A percentile compares a stretch with the other conserved stretches of the same genome.
Conservation (phyloP, 805 yeast genomes). For the Zygosaccharomyces pseudorouxii region DNA sequence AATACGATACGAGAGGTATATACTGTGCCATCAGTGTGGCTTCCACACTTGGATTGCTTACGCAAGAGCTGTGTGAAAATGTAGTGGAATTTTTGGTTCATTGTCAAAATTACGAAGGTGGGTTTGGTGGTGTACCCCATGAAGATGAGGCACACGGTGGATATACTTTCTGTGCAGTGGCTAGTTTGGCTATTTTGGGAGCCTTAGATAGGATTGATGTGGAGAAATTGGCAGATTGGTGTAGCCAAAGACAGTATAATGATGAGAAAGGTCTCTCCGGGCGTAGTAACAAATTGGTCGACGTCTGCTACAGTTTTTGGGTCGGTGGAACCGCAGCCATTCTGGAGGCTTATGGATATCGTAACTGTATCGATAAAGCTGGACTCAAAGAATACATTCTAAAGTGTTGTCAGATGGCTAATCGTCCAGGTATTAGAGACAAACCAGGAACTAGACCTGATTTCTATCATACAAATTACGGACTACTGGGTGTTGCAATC, state of each 20-base stretch:
- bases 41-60: slow-evolving; percentile 55
- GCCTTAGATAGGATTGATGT: slow-evolving; percentile 44
- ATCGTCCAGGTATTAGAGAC: slow-evolving; percentile 74
- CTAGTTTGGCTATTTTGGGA: slow-evolving; percentile 48
- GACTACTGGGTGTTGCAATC: slow-evolving; percentile 60
- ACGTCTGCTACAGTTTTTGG: slow-evolving; percentile 96
- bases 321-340: slow-evolving; percentile 76
- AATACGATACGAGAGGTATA: slow-evolving; percentile 76
- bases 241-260: slow-evolving; percentile 57
- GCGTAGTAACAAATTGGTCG: slow-evolving; percentile 87
- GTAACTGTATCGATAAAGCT: slow-evolving; percentile 45
- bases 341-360: slow-evolving; percentile 30
- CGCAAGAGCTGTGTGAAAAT: slow-evolving; percentile 52
- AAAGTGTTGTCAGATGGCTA: slow-evolving; percentile 62
- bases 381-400: slow-evolving; percentile 63
- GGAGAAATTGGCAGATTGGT: slow-evolving; percentile 58
- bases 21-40: slow-evolving; percentile 83
- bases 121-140: slow-evolving; percentile 76
- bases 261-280: slow-evolving; percentile 90
- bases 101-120: slow-evolving; percentile 95
- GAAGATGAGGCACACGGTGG: slow-evolving; percentile 96
- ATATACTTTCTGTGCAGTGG: slow-evolving; percentile 86
- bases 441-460: slow-evolving; percentile 82
- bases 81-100: slow-evolving; percentile 54
- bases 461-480: slow-evolving; percentile 87